phyloP scores from a whole-genome alignment of 148 eudicot species.

The Heliamphora exappendiculata region DNA sequence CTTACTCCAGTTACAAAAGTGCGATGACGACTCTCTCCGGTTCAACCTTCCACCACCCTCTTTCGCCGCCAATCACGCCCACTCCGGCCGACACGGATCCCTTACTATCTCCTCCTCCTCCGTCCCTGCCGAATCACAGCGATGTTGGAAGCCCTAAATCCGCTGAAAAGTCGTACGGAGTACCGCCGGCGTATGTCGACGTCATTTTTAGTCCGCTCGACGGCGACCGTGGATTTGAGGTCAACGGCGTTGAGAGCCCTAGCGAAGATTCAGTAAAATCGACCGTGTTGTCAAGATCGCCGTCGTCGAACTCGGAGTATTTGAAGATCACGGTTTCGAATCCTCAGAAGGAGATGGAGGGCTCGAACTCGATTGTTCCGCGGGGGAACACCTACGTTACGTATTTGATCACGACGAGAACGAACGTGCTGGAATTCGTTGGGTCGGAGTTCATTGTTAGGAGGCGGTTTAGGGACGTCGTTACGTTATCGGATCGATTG shows the following conservation, averaged over 20 bases:
- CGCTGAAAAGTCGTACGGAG: constrained; percentile 8
- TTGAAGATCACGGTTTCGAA: constrained; percentile 53
- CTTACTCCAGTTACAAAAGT: constrained; percentile 46
- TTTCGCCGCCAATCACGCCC: constrained; percentile 24
- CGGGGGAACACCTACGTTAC: constrained; percentile 61
- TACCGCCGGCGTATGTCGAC: constrained; percentile 37
- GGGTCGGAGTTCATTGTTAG: constrained; percentile 58
- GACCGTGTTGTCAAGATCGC: constrained; percentile 13
- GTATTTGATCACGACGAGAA: constrained; percentile 58
- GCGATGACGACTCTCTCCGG: constrained; percentile 45
- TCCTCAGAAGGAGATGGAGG: constrained; percentile 71
- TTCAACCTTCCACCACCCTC: constrained; percentile 33
- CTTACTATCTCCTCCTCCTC: constrained; percentile 37
- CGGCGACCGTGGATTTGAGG: constrained; percentile 19
- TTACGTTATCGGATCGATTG: constrained; percentile 73
- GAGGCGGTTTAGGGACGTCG: constrained; percentile 79
- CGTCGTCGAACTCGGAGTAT: constrained; percentile 34
- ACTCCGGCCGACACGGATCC: constrained; percentile 54
- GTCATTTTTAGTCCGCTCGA: constrained; percentile 32
- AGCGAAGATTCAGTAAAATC: constrained; percentile 12
- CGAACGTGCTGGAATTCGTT: constrained; percentile 51
- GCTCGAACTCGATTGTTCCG: constrained; percentile 67
- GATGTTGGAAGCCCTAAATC: constrained; percentile 15
- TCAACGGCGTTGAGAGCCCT: constrained; percentile 27
- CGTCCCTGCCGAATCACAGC: constrained; percentile 13